Base-by-base conservation (phyloP, 1,139 yeast genomes). In the Geotrichum restrictum region DNA sequence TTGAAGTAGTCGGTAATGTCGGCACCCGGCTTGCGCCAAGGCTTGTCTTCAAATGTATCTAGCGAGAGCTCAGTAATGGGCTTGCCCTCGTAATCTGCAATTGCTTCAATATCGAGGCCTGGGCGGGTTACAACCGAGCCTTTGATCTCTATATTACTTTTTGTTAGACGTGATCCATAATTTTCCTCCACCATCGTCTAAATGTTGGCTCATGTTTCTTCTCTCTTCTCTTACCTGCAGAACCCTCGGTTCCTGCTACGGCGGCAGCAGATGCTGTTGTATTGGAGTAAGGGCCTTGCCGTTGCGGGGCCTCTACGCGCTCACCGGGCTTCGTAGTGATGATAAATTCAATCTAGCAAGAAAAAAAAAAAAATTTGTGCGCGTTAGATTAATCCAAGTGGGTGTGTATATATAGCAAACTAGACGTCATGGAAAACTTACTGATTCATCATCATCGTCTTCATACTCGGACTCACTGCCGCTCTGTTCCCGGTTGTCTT, bases 11-110 rank as follows among this genome's bases (percentile, higher is more conserved):
- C 98, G 2, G 95, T 81, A 42, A 88, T 74, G 69, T 93, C 97
- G 2, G 96, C 96, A 49, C 97, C 97, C 0, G 98, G 98, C 59
- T 87, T 84, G 64, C 98, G 79, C 99, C 99, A 93, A 2, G 98
- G 98, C 71, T 94, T 94, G 59, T 88, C 95, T 59, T 88, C 89
- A 45, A 91, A 73, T 48, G 83, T 85, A 58, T 87, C 95, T 18
- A 91, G 76, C 59, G 88, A 85, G n/a, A 91, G 76, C 60, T 85
- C 84, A 0, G 95, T 87, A 49, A 94, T 74, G 2, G 95, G 95
- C 60, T 81, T 79, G 3, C 96, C 98, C 53, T 91, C 86, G 59
- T 78, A 80, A 56, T 81, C 82, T 0, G 94, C 97, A 16, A 87
- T 85, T 21, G 82, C 81, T 61, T 88, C 82, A 11, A 93, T 75